Conservation (phyloP, 305 asterid species). For the Fraxinus angustifolia region DNA sequence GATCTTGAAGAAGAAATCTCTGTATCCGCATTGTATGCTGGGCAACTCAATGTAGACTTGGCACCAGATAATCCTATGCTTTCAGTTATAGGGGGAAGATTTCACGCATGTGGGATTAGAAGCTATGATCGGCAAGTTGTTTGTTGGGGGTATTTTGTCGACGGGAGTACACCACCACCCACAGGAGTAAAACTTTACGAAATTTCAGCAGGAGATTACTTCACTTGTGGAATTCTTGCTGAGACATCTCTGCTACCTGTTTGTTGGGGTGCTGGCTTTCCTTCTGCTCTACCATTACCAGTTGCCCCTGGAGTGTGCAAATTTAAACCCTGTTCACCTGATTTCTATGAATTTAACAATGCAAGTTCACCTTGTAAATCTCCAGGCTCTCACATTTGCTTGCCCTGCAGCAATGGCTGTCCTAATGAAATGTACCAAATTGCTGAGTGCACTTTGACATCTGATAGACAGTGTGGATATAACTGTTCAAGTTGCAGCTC, state of each 20-base stretch:
- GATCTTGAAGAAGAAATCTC: slow-evolving; percentile 37
- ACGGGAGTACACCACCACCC: slow-evolving; percentile 43
- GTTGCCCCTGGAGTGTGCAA: slow-evolving; percentile 47
- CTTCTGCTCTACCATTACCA: slow-evolving; percentile 39
- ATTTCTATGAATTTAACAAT: slow-evolving; percentile 36
- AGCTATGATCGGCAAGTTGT: slow-evolving; percentile 35
- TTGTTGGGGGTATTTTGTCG: slow-evolving; percentile 47
- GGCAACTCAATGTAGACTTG: slow-evolving; percentile 29
- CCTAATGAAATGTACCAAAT: slow-evolving; percentile 41
- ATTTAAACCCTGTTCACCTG: slow-evolving; percentile 33
- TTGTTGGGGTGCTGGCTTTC: slow-evolving; percentile 49
- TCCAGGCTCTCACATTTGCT: slow-evolving; percentile 35
- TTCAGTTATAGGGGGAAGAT: slow-evolving; percentile 40
- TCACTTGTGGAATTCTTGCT: slow-evolving; percentile 44
- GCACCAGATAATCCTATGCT: slow-evolving; percentile 39
- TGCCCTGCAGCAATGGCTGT: slow-evolving; percentile 41
- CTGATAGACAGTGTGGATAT: slow-evolving; percentile 35
- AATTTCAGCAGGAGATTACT: slow-evolving; percentile 49
- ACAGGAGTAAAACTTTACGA: slow-evolving; percentile 36
- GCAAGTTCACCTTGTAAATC: slow-evolving; percentile 38
- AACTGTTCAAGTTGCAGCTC: slow-evolving; percentile 43
- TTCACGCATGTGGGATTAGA: slow-evolving; percentile 48
- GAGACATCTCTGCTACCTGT: slow-evolving; percentile 34
- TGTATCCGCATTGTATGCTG: slow-evolving; percentile 12
- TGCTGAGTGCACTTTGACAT: slow-evolving; percentile 25